Evolutionary conservation across 331 rosid genomes (phyloP), one percentile per base, ranked within the genome.

Genomic region (Malus hybrid): DNA sequence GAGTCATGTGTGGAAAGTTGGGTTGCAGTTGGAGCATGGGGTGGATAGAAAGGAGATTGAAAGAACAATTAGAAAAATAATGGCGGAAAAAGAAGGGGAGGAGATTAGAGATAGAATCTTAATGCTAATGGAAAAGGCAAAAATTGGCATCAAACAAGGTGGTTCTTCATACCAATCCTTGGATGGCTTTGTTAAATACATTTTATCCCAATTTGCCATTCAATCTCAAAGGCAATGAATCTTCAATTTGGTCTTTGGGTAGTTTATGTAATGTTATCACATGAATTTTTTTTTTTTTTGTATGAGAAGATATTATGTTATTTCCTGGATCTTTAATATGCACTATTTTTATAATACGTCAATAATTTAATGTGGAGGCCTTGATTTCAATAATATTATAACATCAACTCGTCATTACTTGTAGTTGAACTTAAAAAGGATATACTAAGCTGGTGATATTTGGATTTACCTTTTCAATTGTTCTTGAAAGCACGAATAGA

Each of bases 11-110:
- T 76, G 69, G 80, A 68, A 68, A 34, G 74, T 76, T 11, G 80
- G 74, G 5, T 29, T 68, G 31, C 80, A 67, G 32, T 28, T 68
- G 32, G 80, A 76, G 61, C 29, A 16, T 57, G 74, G 68, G 60
- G 15, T 76, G 19, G 68, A 76, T 36, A 83, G 88, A 80, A 24
- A 39, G 4, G 80, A 82, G 71, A 75, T 84, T 64, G 83, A 84
- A 44, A 72, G 48, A 61, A 66, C 56, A 14, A 61, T 84, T 77
- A 80, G 52, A 50, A 82, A 52, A 55, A 0, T 80, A 11, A 72
- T 84, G 88, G 78, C 78, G 61, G 86, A 1, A 48, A 71, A 59
- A 48, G 87, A 84, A 57, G 88, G 82, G 42, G 74, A 68, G 46
- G 84, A 80, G 77, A 82, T 84, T 36, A 82, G 86, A 72, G 74